phyloP scores from a whole-genome alignment of 163 green algal species.

The Chlorella variabilis region DNA sequence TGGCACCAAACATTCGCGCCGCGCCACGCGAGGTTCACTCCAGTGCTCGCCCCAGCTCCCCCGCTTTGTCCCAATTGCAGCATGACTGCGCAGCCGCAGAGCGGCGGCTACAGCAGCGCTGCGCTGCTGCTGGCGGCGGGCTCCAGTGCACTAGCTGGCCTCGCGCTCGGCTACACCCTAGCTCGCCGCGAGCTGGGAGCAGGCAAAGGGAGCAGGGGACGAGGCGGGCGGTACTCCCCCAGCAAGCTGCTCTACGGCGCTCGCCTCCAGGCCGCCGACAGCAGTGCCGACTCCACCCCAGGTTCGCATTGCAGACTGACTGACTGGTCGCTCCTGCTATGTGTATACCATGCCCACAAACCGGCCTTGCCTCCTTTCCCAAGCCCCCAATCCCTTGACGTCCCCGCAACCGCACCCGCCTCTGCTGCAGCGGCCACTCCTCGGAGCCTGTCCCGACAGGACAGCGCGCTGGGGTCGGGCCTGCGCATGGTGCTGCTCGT shows the following conservation, averaged over 20 bases:
- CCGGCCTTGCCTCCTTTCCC: not conserved
- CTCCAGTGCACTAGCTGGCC: not conserved
- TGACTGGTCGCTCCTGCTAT: too few species aligned
- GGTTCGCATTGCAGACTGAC: not conserved
- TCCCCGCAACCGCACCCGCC: too few species aligned
- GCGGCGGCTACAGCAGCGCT: not conserved
- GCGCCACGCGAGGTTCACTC: too few species aligned
- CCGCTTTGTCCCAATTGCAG: too few species aligned
- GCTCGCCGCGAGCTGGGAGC: not conserved
- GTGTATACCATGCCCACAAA: too few species aligned
- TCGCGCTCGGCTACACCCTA: not conserved
- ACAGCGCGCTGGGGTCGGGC: constrained; percentile 1
- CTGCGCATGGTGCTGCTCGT: constrained; percentile 16
- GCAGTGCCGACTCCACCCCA: not conserved
- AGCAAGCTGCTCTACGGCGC: not conserved
- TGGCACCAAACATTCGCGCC: too few species aligned
- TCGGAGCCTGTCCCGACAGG: not conserved
- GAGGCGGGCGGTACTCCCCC: not conserved
- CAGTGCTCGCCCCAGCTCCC: too few species aligned
- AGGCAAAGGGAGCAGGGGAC: not conserved
- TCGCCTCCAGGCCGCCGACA: not conserved
- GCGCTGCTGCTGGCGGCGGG: not conserved
- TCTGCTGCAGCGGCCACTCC: constrained; percentile 6
- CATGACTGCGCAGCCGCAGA: not conserved
- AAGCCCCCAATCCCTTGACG: too few species aligned